Evolutionary conservation across 805 yeast species (phyloP), one percentile per base, ranked within the genome.

Genomic region (Candida parachauliodes): DNA sequence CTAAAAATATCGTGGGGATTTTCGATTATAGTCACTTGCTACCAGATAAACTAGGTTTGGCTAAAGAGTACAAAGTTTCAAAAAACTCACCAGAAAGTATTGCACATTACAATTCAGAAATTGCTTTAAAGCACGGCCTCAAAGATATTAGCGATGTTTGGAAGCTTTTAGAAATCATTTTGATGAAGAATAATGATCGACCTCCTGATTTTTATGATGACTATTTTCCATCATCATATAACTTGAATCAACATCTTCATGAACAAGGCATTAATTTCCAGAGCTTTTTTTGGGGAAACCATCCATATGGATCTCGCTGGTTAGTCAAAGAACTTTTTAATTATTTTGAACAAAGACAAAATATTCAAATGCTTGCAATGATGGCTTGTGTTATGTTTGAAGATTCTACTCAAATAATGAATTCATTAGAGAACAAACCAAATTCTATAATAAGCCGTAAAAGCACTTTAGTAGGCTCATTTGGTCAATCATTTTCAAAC

Each of bases 351-450:
- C 60, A 50, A 23, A 52, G 68, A 28, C 78, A 81, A 1, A 83
- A 91, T 50, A 60, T 87, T 19, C 97, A 91, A 56, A 87, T 91
- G 95, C 63, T 89, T 17, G 96, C 95, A 1, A 84, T 86, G 88
- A 59, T 88, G 46, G 76, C 91, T 3, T 86, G 95, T 59, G 70
- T 87, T 4, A 59, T 85, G 40, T 70, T 65, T 50, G 84, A 69
- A 50, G 72, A 69, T 47, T 31, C 49, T n/a, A n/a, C n/a, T n/a
- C n/a, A n/a, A 10, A 37, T 34, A 18, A 56, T 53, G 33, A 8
- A 8, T 14, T 27, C 16, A 12, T 12, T 7, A 15, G 11, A 27
- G 9, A 12, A 10, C 21, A 32, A 20, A 21, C 15, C 12, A 3
- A 15, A 32, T 22, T 32, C 34, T 7, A 21, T 23, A 4, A 20